A percentile compares a stretch with the other conserved stretches of the same genome.
Evolutionary conservation across 495 filamentous ascomycete genomes (phyloP).

Genomic region (Talaromyces adpressus): DNA sequence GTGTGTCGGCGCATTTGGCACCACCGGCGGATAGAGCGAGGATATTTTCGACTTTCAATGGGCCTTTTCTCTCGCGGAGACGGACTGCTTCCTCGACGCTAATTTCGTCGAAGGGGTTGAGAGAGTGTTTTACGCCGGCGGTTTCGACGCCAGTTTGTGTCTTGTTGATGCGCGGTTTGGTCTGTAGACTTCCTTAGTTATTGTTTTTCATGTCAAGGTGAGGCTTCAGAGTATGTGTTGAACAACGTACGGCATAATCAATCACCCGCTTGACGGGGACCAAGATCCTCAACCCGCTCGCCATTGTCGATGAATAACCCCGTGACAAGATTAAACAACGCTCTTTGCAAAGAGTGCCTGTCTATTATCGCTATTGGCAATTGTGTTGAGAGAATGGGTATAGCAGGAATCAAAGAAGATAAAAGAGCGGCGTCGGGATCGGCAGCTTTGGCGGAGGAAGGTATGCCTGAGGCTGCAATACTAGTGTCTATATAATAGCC

Average conservation of each 20-base stretch:
- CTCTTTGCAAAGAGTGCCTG: not conserved
- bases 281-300: constrained; percentile 73
- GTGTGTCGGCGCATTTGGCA: constrained; percentile 72
- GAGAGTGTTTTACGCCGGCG: constrained; percentile 84
- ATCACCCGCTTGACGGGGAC: constrained; percentile 97
- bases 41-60: constrained; percentile 70
- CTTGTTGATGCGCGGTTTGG: constrained; percentile 98
- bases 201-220: constrained; percentile 41
- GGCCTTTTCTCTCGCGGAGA: constrained; percentile 70
- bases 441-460: not conserved
- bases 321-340: not conserved
- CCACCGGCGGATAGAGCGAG: constrained; percentile 84
- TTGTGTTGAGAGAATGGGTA: not conserved
- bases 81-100: constrained; percentile 92
- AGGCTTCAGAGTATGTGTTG: constrained; percentile 60
- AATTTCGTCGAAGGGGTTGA: constrained; percentile 99
- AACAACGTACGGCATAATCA: constrained; percentile 83
- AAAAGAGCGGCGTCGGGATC: not conserved
- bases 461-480: not conserved
- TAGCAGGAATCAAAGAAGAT: not conserved
- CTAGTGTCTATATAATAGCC: not conserved
- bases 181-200: constrained; percentile 38
- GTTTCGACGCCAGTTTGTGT: constrained; percentile 90
- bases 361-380: not conserved
- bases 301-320: constrained; percentile 43